These are phyloP conservation scores for Exserohilum rostratum DNA, from an alignment of 2,329 filamentous ascomycete genomes.

Conservation along the genomic window DNA sequence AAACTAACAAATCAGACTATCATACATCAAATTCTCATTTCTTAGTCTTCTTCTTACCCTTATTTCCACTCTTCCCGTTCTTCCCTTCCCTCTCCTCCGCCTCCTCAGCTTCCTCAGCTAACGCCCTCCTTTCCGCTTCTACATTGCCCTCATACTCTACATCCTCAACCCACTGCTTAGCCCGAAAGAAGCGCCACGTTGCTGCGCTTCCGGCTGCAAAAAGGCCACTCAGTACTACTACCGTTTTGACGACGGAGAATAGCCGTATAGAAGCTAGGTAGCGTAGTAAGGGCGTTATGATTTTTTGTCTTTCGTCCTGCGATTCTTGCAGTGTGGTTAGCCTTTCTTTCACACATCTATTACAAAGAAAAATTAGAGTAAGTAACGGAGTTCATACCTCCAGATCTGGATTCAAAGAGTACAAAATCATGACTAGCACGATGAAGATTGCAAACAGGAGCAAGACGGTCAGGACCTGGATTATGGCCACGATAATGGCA, in stretches of 20 bases:
- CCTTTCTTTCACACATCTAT: too few relatives aligned
- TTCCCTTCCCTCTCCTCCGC: conserved; percentile 1
- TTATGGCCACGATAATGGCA: conserved; percentile 54
- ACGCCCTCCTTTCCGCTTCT: conserved; percentile 38
- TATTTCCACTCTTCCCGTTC: conserved; percentile 4
- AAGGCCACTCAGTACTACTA: conserved; percentile 1
- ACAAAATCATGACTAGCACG: conserved; percentile 49
- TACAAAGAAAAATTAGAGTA: too few relatives aligned
- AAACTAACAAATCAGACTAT: too few relatives aligned
- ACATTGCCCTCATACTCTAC: conserved; percentile 40
- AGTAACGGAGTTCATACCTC: conserved; percentile 34
- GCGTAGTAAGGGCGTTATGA: conserved; percentile 53
- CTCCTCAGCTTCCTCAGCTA: conserved; percentile 19
- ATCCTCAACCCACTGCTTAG: conserved; percentile 32
- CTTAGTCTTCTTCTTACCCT: too few relatives aligned
- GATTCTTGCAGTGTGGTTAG: background rate
- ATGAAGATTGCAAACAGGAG: conserved; percentile 51
- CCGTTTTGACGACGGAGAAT: conserved; percentile 23
- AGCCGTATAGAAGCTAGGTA: conserved; percentile 38
- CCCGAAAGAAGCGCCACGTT: conserved; percentile 28
- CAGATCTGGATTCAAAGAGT: conserved; percentile 57
- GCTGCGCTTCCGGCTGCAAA: conserved; percentile 8
- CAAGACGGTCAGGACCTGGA: conserved; percentile 55
- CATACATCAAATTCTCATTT: too few relatives aligned
- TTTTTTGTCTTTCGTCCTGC: conserved; percentile 44